These are phyloP conservation scores for Epichloe coenophiala DNA, from an alignment of 2,329 filamentous ascomycete genomes.

Conservation along the genomic window DNA sequence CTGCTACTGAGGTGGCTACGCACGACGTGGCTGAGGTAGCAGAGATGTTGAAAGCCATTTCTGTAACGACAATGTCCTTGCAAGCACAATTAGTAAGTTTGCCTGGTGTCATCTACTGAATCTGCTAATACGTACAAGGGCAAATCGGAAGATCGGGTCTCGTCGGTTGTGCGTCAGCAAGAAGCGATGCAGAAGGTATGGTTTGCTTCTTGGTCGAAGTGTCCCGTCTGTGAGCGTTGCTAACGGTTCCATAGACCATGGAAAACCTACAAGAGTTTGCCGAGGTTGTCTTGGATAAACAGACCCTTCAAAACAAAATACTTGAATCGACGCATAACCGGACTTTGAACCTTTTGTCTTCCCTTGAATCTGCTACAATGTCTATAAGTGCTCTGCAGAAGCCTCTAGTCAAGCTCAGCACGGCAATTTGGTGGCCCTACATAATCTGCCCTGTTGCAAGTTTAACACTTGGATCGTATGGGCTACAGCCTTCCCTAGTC, in stretches of 20 bases:
- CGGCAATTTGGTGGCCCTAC: conserved; percentile 30
- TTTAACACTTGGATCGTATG: conserved; percentile 36
- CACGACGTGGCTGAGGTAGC: conserved; percentile 27
- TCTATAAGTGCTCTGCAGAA: conserved; percentile 23
- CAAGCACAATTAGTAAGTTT: conserved; percentile 33
- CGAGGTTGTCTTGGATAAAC: conserved; percentile 24
- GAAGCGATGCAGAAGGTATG: background rate
- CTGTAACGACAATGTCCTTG: conserved; percentile 26
- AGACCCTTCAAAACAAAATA: conserved; percentile 22
- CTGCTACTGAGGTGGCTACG: conserved; percentile 15
- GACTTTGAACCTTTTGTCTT: conserved; percentile 26
- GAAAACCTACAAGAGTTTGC: conserved; percentile 26
- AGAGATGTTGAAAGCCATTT: conserved; percentile 22
- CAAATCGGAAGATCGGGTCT: conserved; percentile 2
- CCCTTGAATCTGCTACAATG: conserved; percentile 24
- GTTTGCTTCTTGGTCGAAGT: conserved; percentile 3
- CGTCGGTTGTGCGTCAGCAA: conserved; percentile 1
- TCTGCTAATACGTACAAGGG: background rate
- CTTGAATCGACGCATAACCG: conserved; percentile 26
- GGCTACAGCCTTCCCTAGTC: conserved; percentile 30
- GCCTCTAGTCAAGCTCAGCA: conserved; percentile 17
- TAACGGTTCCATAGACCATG: conserved; percentile 24
- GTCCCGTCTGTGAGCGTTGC: conserved; percentile 20
- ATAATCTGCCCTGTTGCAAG: conserved; percentile 29
- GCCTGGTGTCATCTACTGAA: background rate